Evolutionary conservation across 2,329 filamentous ascomycete species (phyloP).

Genomic region (Arachnopeziza araneosa): DNA sequence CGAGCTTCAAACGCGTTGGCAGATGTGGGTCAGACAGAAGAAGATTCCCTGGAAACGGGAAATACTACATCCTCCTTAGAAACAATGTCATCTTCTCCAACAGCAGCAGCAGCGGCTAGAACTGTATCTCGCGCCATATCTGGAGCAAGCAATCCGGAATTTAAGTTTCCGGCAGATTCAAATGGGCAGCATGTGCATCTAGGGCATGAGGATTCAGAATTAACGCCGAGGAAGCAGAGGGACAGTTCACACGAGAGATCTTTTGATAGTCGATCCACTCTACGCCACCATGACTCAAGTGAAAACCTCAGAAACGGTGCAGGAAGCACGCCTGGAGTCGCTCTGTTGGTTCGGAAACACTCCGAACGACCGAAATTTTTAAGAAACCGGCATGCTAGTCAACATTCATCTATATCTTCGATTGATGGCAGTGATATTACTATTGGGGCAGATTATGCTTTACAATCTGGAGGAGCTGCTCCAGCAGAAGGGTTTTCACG

Average conservation of each 20-base stretch:
- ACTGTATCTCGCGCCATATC: constrained; percentile 48
- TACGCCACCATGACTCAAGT: constrained; percentile 33
- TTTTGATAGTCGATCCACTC: constrained; percentile 19
- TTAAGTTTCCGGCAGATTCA: constrained; percentile 8
- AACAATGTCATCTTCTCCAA: constrained; percentile 50
- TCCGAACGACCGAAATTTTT: constrained; percentile 51
- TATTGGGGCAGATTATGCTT: constrained; percentile 70
- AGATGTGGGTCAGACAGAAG: constrained; percentile 11
- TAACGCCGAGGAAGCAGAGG: constrained; percentile 21
- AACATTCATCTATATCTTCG: constrained; percentile 56
- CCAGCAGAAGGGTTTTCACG: constrained; percentile 49
- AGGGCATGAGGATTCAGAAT: constrained; percentile 14
- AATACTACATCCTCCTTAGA: constrained; percentile 48
- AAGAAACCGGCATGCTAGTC: constrained; percentile 47
- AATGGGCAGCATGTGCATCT: constrained; percentile 8
- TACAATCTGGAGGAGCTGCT: constrained; percentile 74
- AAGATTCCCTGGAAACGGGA: constrained; percentile 19
- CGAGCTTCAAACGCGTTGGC: constrained; percentile 8
- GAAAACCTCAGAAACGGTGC: constrained; percentile 35
- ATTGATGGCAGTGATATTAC: constrained; percentile 66
- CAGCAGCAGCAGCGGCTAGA: constrained; percentile 48
- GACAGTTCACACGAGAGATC: constrained; percentile 11
- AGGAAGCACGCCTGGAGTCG: constrained; percentile 42
- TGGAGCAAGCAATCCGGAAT: constrained; percentile 32
- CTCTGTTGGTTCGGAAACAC: constrained; percentile 34